Conservation (phyloP, 1,139 yeast genomes). For the Diutina scorzettiae region DNA sequence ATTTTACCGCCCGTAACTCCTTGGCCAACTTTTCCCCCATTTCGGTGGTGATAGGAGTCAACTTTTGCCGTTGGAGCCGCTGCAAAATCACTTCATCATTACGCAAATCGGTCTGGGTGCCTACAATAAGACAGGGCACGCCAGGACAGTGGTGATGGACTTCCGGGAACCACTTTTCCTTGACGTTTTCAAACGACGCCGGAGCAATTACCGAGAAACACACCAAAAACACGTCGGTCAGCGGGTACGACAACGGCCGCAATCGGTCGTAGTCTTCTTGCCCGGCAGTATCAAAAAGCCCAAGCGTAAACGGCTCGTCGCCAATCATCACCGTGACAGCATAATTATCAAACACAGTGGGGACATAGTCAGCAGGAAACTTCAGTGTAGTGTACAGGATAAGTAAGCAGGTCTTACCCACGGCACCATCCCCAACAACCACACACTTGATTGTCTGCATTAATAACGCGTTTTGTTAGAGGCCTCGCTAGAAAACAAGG, state of each 20-base stretch:
- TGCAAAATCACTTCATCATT: conserved; percentile 86
- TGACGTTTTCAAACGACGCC: conserved; percentile 94
- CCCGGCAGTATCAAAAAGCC: conserved; percentile 95
- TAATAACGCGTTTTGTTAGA: neutral
- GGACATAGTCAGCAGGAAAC: conserved; percentile 82
- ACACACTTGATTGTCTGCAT: conserved; percentile 93
- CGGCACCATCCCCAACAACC: conserved; percentile 97
- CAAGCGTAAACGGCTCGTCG: conserved; percentile 94
- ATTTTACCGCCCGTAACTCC: conserved; percentile 89
- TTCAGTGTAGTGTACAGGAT: conserved; percentile 84
- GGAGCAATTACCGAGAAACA: conserved; percentile 95
- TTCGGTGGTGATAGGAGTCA: conserved; percentile 74
- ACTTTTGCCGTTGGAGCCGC: conserved; percentile 81
- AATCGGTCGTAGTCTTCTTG: conserved; percentile 97
- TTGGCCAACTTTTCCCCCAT: conserved; percentile 89
- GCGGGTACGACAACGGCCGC: conserved; percentile 93
- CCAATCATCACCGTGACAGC: conserved; percentile 99
- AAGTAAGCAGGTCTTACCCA: conserved; percentile 57
- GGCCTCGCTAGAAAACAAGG: neutral
- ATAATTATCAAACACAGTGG: conserved; percentile 81
- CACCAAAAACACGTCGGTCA: conserved; percentile 89
- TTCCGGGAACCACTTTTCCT: conserved; percentile 98
- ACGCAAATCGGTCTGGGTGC: conserved; percentile 90
- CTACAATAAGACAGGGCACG: conserved; percentile 91
- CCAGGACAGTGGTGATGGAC: conserved; percentile 98